Base-by-base conservation (phyloP, 306 rosid genomes). In the Cyamopsis tetragonoloba region DNA sequence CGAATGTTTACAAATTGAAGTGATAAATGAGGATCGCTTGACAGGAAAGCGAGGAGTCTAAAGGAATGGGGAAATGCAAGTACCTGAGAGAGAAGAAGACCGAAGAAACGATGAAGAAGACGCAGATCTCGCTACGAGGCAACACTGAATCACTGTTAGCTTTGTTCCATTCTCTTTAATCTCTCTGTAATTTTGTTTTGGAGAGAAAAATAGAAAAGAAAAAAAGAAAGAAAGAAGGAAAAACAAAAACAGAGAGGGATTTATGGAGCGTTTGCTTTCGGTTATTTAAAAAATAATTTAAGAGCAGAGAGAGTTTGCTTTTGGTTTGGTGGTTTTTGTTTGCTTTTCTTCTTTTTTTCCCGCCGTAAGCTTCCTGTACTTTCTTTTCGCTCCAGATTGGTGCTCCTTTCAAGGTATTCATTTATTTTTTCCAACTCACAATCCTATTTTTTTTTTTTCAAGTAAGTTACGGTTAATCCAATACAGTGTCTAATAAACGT, bases 321-420 rank as follows among this genome's bases (percentile, higher is more conserved):
- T 60, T 60, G 56, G 80, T 32, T 68, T 35, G 41, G 75, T 35
- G 5, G 42, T 66, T 83, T 73, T 78, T 0, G 2, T 48, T 49
- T 49, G 56, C 69, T 77, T 35, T 78, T 49, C 70, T 42, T 39
- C 23, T 35, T 23, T 31, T 59, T 82, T 74, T 62, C 81, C 85
- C 88, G 83, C 88, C 72, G 81, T 7, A 48, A 31, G 68, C 50
- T 55, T 50, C 73, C 39, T 54, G 28, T 24, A 1, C 47, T 24
- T 44, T 43, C 54, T 38, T 35, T 46, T 47, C 6, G 18, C 59
- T 12, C 69, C 31, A 23, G 18, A 11, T 62, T 34, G 28, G 31
- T 48, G 11, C 35, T 43, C 24, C 71, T 62, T 68, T 19, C 28
- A 68, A 72, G 57, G 22, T 43, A 30, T 32, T 76, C 41, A 13